phyloP scores from a whole-genome alignment of 768 basidiomycete genomes.

The Xanthoconium purpureum region DNA sequence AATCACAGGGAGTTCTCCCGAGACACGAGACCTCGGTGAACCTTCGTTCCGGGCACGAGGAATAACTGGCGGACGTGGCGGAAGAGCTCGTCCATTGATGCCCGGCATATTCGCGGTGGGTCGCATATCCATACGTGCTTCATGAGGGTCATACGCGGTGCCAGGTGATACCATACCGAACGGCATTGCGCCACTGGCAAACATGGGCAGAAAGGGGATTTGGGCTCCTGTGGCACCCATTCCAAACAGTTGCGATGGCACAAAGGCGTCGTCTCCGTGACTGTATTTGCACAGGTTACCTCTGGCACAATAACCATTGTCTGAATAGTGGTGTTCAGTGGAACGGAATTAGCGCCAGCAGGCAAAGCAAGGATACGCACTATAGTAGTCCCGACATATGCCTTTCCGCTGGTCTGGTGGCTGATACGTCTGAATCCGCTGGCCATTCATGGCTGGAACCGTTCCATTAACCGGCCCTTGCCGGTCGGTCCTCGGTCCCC shows the following conservation, averaged over 20 bases:
- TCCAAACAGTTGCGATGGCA: conserved; percentile 67
- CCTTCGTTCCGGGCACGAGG: conserved; percentile 55
- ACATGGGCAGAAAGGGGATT: conserved; percentile 72
- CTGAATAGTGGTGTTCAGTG: conserved; percentile 39
- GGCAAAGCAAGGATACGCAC: conserved; percentile 46
- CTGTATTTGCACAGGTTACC: conserved; percentile 89
- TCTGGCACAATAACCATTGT: conserved; percentile 87
- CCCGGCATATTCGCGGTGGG: conserved; percentile 37
- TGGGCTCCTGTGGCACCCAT: conserved; percentile 42
- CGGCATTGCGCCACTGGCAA: conserved; percentile 51
- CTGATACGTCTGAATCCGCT: conserved; percentile 58
- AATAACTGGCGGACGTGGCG: conserved; percentile 55
- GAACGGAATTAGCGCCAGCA: not conserved
- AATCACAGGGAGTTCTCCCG: conserved; percentile 79
- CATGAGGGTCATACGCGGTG: conserved; percentile 71
- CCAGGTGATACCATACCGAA: conserved; percentile 48
- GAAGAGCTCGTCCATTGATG: conserved; percentile 32
- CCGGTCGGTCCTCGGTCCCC: conserved; percentile 36
- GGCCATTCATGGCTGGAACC: conserved; percentile 35
- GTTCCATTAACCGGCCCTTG: conserved; percentile 26
- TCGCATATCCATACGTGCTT: conserved; percentile 79
- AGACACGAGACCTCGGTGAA: conserved; percentile 39
- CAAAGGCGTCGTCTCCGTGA: conserved; percentile 85
- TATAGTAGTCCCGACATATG: conserved; percentile 89
- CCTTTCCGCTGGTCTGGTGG: conserved; percentile 74